phyloP scores from a whole-genome alignment of 192 early-diverging fungal species.

The Thoreauomyces humboldtii region DNA sequence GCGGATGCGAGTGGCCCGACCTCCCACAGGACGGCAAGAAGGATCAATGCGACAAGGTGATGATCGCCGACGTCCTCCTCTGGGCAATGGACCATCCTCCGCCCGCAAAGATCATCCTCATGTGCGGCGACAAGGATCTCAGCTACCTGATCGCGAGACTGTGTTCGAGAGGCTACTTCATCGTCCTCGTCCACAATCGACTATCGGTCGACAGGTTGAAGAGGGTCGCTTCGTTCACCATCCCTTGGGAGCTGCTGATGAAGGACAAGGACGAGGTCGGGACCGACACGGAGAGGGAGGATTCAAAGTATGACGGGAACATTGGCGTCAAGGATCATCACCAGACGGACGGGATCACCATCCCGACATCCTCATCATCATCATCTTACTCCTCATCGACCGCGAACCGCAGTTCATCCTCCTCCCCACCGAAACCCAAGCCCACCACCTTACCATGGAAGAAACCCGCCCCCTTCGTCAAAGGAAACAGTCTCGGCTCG shows the following conservation, averaged over 20 bases:
- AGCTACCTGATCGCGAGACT: neutral
- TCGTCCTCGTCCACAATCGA: neutral
- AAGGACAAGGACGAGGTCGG: neutral
- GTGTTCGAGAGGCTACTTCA: neutral
- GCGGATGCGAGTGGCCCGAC: neutral
- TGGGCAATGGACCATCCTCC: neutral
- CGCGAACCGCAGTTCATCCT: no score
- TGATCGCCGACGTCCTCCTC: neutral
- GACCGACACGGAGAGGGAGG: neutral
- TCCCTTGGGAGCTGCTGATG: neutral
- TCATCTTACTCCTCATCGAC: no score
- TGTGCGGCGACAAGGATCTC: neutral
- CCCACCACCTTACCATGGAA: no score
- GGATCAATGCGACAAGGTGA: neutral
- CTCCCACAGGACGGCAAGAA: neutral
- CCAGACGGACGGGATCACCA: no score
- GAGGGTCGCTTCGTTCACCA: neutral
- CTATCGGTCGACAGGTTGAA: neutral
- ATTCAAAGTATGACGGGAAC: no score
- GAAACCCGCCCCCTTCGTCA: no score
- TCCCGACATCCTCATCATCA: no score
- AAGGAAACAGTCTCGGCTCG: no score
- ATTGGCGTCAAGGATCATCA: no score
- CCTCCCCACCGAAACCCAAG: no score
- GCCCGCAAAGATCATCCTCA: neutral